Base-by-base conservation (phyloP, 345 rosid species). In the Pseudoturritis turrita region DNA sequence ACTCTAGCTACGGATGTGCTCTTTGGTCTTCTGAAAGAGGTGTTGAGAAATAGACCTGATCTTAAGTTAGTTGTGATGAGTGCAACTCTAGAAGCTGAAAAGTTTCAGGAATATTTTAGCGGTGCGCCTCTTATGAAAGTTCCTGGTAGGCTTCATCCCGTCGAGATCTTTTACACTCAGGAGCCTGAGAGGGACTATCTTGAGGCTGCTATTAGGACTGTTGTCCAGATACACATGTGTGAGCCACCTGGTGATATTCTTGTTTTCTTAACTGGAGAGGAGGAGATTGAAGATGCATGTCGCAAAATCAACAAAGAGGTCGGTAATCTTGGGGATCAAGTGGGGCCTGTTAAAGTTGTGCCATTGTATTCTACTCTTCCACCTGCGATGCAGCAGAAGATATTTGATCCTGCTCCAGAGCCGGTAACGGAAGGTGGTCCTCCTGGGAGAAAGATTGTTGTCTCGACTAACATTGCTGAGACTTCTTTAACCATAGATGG, bases 271-370 rank as follows among this genome's bases (percentile, higher is more conserved):
- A 96, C 99, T 19, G 98, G 98, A 3, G 99, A 96, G 77, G 99
- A 96, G 74, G 99, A 96, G 82, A 96, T 96, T 7, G 99, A 96
- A 83, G 99, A 92, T 79, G 99, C 99, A 3, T 96, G 99, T 84
- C 92, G 97, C 15, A 96, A 96, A 76, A 86, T 70, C 88, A 72
- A 78, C 73, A 37, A 92, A 77, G 99, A 96, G 72, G 53, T 86
- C 17, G 79, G 77, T 39, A 96, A 88, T 65, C 49, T 85, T 37
- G 97, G 98, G 19, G 96, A 92, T 65, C 91, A 85, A 67, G 99
- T 88, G 28, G 99, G 99, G 10, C 97, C 99, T 40, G 72, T 96
- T 55, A 96, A 96, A 82, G 85, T 31, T 23, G 99, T 96, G 63
- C 98, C 98, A 29, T 43, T 96, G 39, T 96, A 96, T 84, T 90